Percentiles rank a stretch among this genome's conserved stretches.
phyloP scores from a whole-genome alignment of 225 moss, liverwort and hornwort genomes.

The Sphagnum tenellum region DNA sequence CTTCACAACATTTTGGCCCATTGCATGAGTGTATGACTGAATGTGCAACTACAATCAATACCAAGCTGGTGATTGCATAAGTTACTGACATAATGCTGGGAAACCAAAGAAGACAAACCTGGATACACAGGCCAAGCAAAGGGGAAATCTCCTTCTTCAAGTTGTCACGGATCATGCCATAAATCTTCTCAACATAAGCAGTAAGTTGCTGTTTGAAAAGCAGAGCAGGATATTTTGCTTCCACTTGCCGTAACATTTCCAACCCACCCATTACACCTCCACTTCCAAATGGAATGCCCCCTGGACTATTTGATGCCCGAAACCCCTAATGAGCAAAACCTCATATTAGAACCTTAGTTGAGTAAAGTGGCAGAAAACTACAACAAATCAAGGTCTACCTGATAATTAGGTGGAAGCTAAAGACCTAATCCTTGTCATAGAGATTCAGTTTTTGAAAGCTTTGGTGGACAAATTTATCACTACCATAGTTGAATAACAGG shows the following conservation, averaged over 20 bases:
- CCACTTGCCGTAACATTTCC: slow-evolving; percentile 87
- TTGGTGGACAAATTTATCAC: too few species aligned
- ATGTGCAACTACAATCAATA: too few species aligned
- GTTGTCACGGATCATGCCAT: slow-evolving; percentile 94
- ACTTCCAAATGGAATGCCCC: slow-evolving; percentile 69
- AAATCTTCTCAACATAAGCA: slow-evolving; percentile 94
- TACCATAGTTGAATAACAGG: too few species aligned
- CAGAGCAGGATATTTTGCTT: slow-evolving; percentile 89
- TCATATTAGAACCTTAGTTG: slow-evolving; percentile 14
- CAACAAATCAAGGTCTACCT: background rate
- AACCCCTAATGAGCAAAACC: slow-evolving; percentile 56
- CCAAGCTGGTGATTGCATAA: background rate
- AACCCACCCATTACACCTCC: slow-evolving; percentile 86
- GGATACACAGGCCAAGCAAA: slow-evolving; percentile 77
- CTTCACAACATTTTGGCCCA: too few species aligned
- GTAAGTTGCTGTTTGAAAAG: slow-evolving; percentile 98
- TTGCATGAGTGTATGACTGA: too few species aligned
- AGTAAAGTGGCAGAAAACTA: background rate
- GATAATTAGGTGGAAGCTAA: background rate
- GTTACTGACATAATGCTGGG: background rate
- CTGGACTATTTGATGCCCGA: slow-evolving; percentile 59
- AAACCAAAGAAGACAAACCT: slow-evolving; percentile 32
- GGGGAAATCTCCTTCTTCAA: slow-evolving; percentile 90
- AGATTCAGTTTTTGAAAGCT: too few species aligned
- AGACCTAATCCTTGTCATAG: too few species aligned